These are phyloP conservation scores for Marvania coccoides DNA, from an alignment of 139 green algal species.

Conservation along the genomic window DNA sequence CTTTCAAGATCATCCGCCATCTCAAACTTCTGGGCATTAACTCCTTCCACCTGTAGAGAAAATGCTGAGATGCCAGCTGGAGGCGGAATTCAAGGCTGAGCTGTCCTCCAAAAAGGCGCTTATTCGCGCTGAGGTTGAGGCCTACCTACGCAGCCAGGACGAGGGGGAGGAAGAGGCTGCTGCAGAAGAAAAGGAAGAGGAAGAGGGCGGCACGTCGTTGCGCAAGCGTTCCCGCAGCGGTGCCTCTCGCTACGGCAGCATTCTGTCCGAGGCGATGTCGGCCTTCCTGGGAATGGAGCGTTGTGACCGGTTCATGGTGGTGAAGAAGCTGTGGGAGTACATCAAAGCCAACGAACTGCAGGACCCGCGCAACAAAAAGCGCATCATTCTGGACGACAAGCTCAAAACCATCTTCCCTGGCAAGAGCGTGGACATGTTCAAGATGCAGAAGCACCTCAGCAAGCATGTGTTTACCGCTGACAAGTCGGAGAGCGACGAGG, in stretches of 20 bases:
- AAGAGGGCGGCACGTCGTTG: not conserved
- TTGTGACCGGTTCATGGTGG: slow-evolving; percentile 44
- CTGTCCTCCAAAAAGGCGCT: slow-evolving; percentile 48
- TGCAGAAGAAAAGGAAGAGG: slow-evolving; percentile 11
- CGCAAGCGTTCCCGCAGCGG: not conserved
- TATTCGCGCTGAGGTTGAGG: not conserved
- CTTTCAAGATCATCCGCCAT: no score
- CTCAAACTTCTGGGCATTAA: no score
- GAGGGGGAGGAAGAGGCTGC: slow-evolving; percentile 16
- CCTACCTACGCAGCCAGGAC: not conserved
- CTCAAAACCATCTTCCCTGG: slow-evolving; percentile 53
- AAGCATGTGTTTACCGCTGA: slow-evolving; percentile 38
- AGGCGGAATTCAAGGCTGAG: slow-evolving; percentile 46
- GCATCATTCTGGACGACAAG: slow-evolving; percentile 46
- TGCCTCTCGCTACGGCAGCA: not conserved
- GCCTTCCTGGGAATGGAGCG: slow-evolving; percentile 50
- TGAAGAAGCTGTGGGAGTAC: slow-evolving; percentile 77
- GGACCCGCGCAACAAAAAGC: slow-evolving; percentile 55
- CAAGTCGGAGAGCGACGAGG: not conserved
- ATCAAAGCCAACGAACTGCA: slow-evolving; percentile 75
- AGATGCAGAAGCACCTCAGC: slow-evolving; percentile 71
- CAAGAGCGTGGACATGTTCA: slow-evolving; percentile 60
- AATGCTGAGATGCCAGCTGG: slow-evolving; percentile 57
- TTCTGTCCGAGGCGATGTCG: slow-evolving; percentile 42
- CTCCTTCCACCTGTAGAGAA: slow-evolving; percentile 29